These are phyloP conservation scores for Tuber aestivum DNA, from an alignment of 495 filamentous ascomycete genomes.

Conservation along the genomic window DNA sequence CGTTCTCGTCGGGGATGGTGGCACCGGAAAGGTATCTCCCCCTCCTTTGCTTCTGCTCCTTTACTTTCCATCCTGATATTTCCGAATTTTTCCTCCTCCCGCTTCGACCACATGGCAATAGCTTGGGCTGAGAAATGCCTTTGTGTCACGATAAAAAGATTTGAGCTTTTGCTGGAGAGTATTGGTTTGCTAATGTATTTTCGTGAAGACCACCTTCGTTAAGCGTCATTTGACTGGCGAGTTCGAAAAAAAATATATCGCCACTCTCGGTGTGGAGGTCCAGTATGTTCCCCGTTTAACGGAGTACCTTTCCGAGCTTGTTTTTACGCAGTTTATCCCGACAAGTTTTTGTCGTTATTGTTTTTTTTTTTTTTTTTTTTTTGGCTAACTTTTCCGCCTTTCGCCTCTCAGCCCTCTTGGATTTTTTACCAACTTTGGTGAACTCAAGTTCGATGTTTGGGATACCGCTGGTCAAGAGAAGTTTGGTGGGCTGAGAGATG, in stretches of 20 bases:
- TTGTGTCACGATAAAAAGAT: conserved; percentile 8
- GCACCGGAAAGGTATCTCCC: conserved; percentile 91
- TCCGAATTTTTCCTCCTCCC: conserved; percentile 13
- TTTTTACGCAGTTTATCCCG: conserved; percentile 30
- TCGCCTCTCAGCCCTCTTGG: conserved; percentile 39
- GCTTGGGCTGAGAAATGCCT: conserved; percentile 16
- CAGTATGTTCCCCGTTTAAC: conserved; percentile 73
- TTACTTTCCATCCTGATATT: conserved; percentile 6
- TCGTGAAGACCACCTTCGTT: conserved; percentile 90
- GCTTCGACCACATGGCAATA: neutral
- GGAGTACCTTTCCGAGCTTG: conserved; percentile 52
- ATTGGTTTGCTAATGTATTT: conserved; percentile 23
- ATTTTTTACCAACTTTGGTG: conserved; percentile 65
- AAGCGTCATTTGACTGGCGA: conserved; percentile 99
- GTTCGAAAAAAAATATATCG: conserved; percentile 99
- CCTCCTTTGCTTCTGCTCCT: conserved; percentile 18
- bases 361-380: too few species aligned
- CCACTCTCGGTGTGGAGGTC: conserved; percentile 98
- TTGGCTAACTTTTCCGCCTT: conserved; percentile 38
- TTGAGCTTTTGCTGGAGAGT: conserved; percentile 14
- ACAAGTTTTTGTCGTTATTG: conserved; percentile 20
- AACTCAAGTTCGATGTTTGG: conserved; percentile 99
- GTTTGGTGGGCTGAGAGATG: conserved; percentile 98
- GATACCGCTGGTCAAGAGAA: conserved; percentile 99
- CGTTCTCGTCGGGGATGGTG: conserved; percentile 98